Evolutionary conservation across 2,329 filamentous ascomycete genomes (phyloP), one percentile per base, ranked within the genome.

Genomic region (Graphium sp.): DNA sequence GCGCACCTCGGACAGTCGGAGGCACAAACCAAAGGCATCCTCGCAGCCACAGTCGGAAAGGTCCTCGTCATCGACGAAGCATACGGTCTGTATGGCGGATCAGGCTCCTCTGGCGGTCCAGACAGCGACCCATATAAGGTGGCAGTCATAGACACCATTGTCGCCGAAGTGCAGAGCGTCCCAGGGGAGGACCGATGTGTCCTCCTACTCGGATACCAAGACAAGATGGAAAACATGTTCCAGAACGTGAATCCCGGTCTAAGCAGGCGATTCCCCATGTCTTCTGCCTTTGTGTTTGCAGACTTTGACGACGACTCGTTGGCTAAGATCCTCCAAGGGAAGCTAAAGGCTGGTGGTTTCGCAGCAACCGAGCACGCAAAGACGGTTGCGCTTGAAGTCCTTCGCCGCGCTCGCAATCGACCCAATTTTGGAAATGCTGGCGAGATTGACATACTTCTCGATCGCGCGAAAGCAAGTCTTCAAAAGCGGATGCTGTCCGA

Each of bases 31-130:
- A 85, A 81, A 37, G 72, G 56, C 0, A 83, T 85, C 6, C 55
- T 87, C 0, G 67, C 65, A 0, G 52, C 70, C 0, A 71, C 74
- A 0, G 37, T 62, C 0, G 80, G 81, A 0, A 87, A 85, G 37
- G 76, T 85, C 0, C 59, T 87, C 0, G 66, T 87, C 10, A 83
- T 87, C 3, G 80, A 87, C 35, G 80, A 89, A 42, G 79, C 79
- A 0, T 85, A 87, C 36, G 69, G 71, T 19, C 55, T 87, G 0
- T 65, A 59, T 25, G 47, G 55, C 67, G 14, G 68, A 53, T 1
- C 43, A 58, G 16, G 75, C 60, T 20, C 18, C 29, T 44, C 47
- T 0, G 7, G 22, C 18, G 7, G 13, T n/a, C 5, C n/a, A n/a
- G n/a, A 30, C 0, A 35, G 33, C 1, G 52, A 54, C 10, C 43